Evolutionary conservation across 768 basidiomycete species (phyloP).

Genomic region (Gelatoporia subvermispora): DNA sequence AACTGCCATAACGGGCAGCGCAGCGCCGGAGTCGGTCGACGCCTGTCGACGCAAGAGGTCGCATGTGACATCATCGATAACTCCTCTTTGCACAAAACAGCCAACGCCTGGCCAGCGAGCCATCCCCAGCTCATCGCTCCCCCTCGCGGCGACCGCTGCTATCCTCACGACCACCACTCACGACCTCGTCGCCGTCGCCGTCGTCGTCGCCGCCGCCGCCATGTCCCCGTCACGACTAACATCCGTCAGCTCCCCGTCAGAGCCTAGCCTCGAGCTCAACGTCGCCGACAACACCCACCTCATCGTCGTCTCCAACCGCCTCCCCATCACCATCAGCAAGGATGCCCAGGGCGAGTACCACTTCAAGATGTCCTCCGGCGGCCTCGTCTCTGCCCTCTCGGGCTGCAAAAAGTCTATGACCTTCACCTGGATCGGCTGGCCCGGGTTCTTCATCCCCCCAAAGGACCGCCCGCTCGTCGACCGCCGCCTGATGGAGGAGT

Average conservation of each 20-base stretch:
- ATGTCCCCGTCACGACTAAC: neutral
- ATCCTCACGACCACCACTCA: neutral
- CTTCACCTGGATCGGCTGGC: constrained; percentile 98
- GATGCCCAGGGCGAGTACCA: constrained; percentile 91
- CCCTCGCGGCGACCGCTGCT: neutral
- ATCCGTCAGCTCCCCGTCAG: neutral
- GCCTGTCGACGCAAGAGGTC: too few species aligned
- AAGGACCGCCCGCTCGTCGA: constrained; percentile 92
- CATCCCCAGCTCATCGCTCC: neutral
- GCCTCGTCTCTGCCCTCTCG: constrained; percentile 93
- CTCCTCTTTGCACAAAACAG: neutral
- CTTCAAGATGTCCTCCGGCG: constrained; percentile 99
- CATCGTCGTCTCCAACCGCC: constrained; percentile 93
- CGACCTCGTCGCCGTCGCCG: neutral
- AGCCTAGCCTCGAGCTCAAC: constrained; percentile 18
- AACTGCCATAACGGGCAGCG: too few species aligned
- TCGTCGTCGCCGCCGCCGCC: neutral
- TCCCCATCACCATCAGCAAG: constrained; percentile 93
- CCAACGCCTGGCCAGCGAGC: neutral
- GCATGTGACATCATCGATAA: constrained; percentile 4
- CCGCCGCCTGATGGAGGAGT: constrained; percentile 89
- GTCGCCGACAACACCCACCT: constrained; percentile 56
- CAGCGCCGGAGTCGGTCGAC: too few species aligned
- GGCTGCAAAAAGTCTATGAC: constrained; percentile 98
- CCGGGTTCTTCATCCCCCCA: constrained; percentile 87